Percentiles rank a stretch among this genome's conserved stretches.
These are phyloP conservation scores for Tetrastigma voinierianum DNA, from an alignment of 164 flowering plant species.

Conservation along the genomic window DNA sequence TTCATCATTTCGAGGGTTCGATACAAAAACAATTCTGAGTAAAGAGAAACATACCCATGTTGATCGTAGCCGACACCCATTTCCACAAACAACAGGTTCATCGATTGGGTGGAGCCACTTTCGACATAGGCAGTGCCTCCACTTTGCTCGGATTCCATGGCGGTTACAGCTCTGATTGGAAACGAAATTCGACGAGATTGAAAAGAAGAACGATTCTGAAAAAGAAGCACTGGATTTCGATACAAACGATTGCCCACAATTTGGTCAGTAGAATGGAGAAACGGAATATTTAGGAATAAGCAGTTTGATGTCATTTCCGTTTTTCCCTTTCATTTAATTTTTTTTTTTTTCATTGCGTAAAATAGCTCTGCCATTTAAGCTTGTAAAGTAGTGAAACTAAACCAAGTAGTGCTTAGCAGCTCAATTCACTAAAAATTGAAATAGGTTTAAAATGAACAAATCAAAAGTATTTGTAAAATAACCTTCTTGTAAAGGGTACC, in stretches of 20 bases:
- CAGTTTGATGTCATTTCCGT: conserved; percentile 5
- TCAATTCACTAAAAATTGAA: too few species aligned
- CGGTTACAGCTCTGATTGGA: conserved; percentile 11
- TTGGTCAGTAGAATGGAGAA: neutral
- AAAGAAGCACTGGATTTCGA: neutral
- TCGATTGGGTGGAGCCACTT: conserved; percentile 18
- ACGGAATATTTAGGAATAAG: neutral
- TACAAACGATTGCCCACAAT: neutral
- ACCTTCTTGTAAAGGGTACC: too few species aligned
- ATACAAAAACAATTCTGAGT: neutral
- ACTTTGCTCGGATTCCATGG: conserved; percentile 26
- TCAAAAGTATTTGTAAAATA: too few species aligned
- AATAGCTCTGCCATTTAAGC: too few species aligned
- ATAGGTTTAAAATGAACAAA: too few species aligned
- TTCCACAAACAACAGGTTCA: conserved; percentile 80
- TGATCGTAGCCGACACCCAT: conserved; percentile 99
- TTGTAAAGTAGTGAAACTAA: too few species aligned
- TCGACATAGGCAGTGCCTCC: conserved; percentile 9
- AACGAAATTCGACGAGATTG: conserved; percentile 10
- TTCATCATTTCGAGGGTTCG: neutral
- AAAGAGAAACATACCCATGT: conserved; percentile 55
- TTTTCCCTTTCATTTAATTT: too few species aligned
- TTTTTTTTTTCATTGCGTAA: too few species aligned
- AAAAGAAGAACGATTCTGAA: neutral
- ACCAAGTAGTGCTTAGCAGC: too few species aligned